These are phyloP conservation scores for Ilex aquifolium DNA, from an alignment of 257 asterid genomes.

Conservation along the genomic window DNA sequence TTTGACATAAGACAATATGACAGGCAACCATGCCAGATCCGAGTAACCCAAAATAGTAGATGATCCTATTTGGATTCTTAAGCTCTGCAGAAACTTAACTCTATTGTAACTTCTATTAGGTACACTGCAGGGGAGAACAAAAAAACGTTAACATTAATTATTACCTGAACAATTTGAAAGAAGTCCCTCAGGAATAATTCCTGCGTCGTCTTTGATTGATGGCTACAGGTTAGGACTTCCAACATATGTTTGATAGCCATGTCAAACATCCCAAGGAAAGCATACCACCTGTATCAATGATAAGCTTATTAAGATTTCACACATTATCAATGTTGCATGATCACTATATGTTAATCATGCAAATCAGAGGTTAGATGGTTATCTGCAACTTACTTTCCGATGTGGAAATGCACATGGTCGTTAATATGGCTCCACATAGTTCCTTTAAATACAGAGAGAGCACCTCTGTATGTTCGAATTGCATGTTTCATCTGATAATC, in stretches of 20 bases:
- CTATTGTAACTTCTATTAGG: too few species aligned
- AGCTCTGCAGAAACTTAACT: too few species aligned
- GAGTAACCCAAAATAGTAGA: too few species aligned
- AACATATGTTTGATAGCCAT: conserved; percentile 79
- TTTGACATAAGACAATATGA: too few species aligned
- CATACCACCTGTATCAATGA: conserved; percentile 82
- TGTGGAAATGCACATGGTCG: conserved; percentile 94
- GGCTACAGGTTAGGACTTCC: conserved; percentile 87
- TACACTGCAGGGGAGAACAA: background rate
- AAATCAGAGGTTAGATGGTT: conserved; percentile 7
- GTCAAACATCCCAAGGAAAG: conserved; percentile 77
- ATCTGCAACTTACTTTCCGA: conserved; percentile 73
- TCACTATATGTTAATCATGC: background rate
- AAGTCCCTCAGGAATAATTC: conserved; percentile 85
- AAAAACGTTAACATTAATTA: conserved; percentile 14
- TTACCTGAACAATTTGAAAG: conserved; percentile 80
- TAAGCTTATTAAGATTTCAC: conserved; percentile 12
- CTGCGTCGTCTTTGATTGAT: conserved; percentile 79
- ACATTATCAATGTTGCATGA: background rate
- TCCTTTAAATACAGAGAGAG: conserved; percentile 85
- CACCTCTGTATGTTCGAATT: conserved; percentile 83
- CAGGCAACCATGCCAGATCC: too few species aligned
- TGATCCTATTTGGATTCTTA: too few species aligned
- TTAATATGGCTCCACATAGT: conserved; percentile 84
- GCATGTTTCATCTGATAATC: conserved; percentile 85